Percentiles rank a stretch among this genome's conserved stretches.
These are phyloP conservation scores for Leccinum barrowsii DNA, from an alignment of 768 basidiomycete genomes.

Conservation along the genomic window DNA sequence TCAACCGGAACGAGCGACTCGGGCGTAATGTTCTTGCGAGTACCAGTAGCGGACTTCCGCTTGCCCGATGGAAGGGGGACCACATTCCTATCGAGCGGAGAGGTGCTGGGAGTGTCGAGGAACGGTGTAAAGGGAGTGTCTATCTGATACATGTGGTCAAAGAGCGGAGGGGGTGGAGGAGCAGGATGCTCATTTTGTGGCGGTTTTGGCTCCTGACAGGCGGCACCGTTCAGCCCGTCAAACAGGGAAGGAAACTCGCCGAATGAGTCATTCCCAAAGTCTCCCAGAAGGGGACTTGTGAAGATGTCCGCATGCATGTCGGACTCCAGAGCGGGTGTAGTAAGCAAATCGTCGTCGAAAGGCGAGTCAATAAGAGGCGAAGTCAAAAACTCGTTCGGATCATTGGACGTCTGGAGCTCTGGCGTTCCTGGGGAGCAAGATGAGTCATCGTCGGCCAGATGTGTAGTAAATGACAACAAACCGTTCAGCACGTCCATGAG, in stretches of 20 bases:
- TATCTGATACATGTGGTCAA: slow-evolving; percentile 43
- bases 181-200: slow-evolving; percentile 7
- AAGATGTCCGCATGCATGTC: slow-evolving; percentile 37
- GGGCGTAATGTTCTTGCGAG: slow-evolving; percentile 67
- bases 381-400: slow-evolving; percentile 43
- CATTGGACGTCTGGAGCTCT: slow-evolving; percentile 34
- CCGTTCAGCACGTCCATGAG: slow-evolving; percentile 40
- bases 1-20: slow-evolving; percentile 62
- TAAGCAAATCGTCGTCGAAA: slow-evolving; percentile 43
- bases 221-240: slow-evolving; percentile 12
- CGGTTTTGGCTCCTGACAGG: slow-evolving; percentile 16
- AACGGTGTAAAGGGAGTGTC: slow-evolving; percentile 49
- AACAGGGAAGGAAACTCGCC: slow-evolving; percentile 35
- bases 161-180: slow-evolving; percentile 20
- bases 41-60: slow-evolving; percentile 51
- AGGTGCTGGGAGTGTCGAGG: slow-evolving; percentile 38
- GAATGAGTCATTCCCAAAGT: slow-evolving; percentile 31
- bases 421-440: slow-evolving; percentile 31
- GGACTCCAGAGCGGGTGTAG: slow-evolving; percentile 39
- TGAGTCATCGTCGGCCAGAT: not conserved
- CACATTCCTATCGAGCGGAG: slow-evolving; percentile 20
- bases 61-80: slow-evolving; percentile 17
- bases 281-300: slow-evolving; percentile 41
- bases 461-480: slow-evolving; percentile 9
- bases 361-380: slow-evolving; percentile 48